Conservation (phyloP, 768 basidiomycete genomes). For the Fibroporia radiculosa region DNA sequence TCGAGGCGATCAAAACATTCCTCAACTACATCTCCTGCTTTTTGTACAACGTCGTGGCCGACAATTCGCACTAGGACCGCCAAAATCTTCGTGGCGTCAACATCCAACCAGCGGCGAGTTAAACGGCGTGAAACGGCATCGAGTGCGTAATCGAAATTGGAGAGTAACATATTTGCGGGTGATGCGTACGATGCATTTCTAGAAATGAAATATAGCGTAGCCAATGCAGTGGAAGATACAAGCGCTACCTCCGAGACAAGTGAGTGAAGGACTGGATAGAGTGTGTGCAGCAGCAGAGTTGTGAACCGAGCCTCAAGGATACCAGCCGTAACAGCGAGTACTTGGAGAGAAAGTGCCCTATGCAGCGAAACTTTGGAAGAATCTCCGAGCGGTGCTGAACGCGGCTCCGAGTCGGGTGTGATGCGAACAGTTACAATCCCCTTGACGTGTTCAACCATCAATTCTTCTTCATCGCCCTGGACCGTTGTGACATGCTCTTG, state of each 20-base stretch:
- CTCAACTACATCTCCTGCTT: constrained; percentile 91
- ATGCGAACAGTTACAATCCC: constrained; percentile 61
- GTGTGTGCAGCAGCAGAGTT: constrained; percentile 61
- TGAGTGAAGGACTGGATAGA: constrained; percentile 86
- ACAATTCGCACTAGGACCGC: constrained; percentile 80
- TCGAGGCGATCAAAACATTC: constrained; percentile 96
- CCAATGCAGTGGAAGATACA: constrained; percentile 69
- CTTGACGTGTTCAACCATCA: constrained; percentile 52
- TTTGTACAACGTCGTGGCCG: constrained; percentile 78
- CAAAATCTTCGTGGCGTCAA: constrained; percentile 85
- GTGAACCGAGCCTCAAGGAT: constrained; percentile 68
- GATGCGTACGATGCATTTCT: constrained; percentile 82
- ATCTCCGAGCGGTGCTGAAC: constrained; percentile 19
- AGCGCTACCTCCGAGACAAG: constrained; percentile 64
- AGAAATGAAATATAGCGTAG: constrained; percentile 64
- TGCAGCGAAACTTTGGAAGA: constrained; percentile 59
- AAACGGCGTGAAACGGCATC: constrained; percentile 84
- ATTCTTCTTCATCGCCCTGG: constrained; percentile 28
- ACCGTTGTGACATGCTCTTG: constrained; percentile 6
- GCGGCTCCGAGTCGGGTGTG: not conserved
- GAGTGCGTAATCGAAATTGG: constrained; percentile 95
- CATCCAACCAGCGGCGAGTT: constrained; percentile 72
- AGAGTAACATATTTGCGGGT: constrained; percentile 77
- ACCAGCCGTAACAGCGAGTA: constrained; percentile 63
- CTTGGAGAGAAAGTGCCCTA: constrained; percentile 59